Base-by-base conservation (phyloP, 345 rosid genomes). In the Brassica nigra region DNA sequence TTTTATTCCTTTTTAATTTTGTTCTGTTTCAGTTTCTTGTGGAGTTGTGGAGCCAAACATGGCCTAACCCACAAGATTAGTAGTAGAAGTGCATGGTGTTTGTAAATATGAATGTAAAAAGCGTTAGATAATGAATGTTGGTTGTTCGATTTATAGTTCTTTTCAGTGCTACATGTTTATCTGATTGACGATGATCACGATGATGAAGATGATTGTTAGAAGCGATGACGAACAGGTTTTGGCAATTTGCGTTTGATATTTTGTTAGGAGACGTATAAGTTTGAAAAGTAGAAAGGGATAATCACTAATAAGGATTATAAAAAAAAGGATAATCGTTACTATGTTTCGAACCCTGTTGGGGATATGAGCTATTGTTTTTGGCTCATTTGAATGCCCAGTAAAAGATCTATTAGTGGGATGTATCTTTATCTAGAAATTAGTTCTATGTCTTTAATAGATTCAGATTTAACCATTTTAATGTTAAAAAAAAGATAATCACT, bases 21-120 rank as follows among this genome's bases (percentile, higher is more conserved):
- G 12, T 47, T 68, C 30, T 42, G 5, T 44, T 9, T 73, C n/a
- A 1, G 6, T 27, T 62, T 62, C 27, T 44, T 49, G 80, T 67
- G 82, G 81, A 52, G 80, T 81, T 78, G 71, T 47, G 83, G 84
- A 74, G 87, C 89, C 84, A 68, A 76, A 81, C 66, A 74, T 52
- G 84, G 78, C 84, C 84, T 77, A 76, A 81, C 84, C 78, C 85
- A 75, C 69, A 62, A 68, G 77, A 76, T 44, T 65, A 30, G 42
- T 8, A 80, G 77, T 76, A 57, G 8, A 36, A 62, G 67, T 47
- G 27, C 57, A 52, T 52, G 61, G 52, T 62, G 65, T 74, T 52
- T 61, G 34, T 7, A 79, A 27, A 39, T 14, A 66, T 27, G 4
- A 8, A 78, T 31, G 23, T 15, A 58, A 73, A 42, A 73, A 73